These are phyloP conservation scores for Elongisporangium undulatum DNA, from an alignment of 352 stramenopile genomes.

Conservation along the genomic window DNA sequence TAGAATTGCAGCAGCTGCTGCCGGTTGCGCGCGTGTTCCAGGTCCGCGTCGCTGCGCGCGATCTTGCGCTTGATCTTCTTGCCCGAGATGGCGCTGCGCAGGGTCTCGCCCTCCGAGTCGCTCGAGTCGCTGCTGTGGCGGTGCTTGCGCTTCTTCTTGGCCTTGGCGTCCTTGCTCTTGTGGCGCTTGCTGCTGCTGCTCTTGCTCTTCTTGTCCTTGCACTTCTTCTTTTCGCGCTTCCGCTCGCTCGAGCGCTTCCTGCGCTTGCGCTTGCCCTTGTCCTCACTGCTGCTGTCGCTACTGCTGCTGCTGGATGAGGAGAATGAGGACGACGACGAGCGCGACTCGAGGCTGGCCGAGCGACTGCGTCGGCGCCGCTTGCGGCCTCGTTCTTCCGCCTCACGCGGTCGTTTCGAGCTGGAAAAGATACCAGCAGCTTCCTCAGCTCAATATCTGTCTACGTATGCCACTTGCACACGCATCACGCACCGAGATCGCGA, in stretches of 20 bases:
- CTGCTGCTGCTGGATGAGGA: conserved; percentile 17
- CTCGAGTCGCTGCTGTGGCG: conserved; percentile 25
- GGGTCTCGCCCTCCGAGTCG: conserved; percentile 52
- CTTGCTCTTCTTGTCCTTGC: conserved; percentile 30
- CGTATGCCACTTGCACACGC: background rate
- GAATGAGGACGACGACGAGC: conserved; percentile 11
- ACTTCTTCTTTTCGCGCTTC: conserved; percentile 36
- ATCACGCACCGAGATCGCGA: background rate
- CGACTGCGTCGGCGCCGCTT: background rate
- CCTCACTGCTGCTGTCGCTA: conserved; percentile 18
- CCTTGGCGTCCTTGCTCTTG: conserved; percentile 25
- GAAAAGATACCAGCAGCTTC: background rate
- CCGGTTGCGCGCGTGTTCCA: conserved; percentile 66
- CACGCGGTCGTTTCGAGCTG: background rate
- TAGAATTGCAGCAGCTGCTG: conserved; percentile 84
- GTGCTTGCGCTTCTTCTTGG: conserved; percentile 38
- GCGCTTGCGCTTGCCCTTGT: conserved; percentile 16
- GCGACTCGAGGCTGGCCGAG: conserved; percentile 2
- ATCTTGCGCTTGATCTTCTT: conserved; percentile 88
- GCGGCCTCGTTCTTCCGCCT: background rate
- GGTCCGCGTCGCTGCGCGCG: conserved; percentile 43
- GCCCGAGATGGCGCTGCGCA: conserved; percentile 77
- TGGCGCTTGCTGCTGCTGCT: conserved; percentile 23
- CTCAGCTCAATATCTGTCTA: background rate
- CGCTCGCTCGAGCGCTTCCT: conserved; percentile 15